phyloP scores from a whole-genome alignment of 495 filamentous ascomycete species.

The Hypoxylon subgilvum region DNA sequence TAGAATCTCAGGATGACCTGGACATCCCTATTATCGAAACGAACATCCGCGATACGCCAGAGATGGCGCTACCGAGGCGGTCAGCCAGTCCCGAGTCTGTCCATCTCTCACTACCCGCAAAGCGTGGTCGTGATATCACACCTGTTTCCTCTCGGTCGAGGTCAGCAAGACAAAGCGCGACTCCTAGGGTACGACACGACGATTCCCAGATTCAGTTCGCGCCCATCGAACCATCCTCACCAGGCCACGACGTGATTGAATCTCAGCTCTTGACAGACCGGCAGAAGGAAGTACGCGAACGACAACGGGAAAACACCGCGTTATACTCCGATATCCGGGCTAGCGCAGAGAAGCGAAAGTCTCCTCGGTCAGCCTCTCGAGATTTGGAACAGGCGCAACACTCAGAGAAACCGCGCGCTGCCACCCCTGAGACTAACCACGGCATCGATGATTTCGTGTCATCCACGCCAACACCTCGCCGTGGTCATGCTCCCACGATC shows the following conservation, averaged over 20 bases:
- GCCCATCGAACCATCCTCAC: conserved; percentile 65
- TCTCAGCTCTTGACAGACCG: conserved; percentile 75
- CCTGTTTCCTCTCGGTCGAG: conserved; percentile 34
- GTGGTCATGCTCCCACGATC: conserved; percentile 51
- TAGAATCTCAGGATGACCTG: conserved; percentile 60
- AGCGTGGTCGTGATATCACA: conserved; percentile 38
- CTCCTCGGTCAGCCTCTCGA: background rate
- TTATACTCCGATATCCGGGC: conserved; percentile 75
- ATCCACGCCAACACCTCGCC: conserved; percentile 80
- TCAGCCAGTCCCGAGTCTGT: conserved; percentile 38
- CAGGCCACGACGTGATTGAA: conserved; percentile 48
- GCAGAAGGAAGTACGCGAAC: conserved; percentile 72
- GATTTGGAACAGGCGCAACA: conserved; percentile 2
- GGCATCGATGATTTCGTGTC: conserved; percentile 68
- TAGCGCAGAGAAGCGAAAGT: conserved; percentile 52
- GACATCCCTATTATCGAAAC: conserved; percentile 34
- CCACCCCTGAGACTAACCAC: conserved; percentile 47
- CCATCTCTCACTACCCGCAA: conserved; percentile 30
- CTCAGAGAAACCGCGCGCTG: conserved; percentile 27
- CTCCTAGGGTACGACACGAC: conserved; percentile 66
- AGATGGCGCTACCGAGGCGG: conserved; percentile 20
- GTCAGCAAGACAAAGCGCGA: conserved; percentile 30
- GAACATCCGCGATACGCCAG: conserved; percentile 28
- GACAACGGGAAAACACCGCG: conserved; percentile 68
- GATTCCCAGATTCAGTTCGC: conserved; percentile 81